These are phyloP conservation scores for Saccharomycopsis selenospora DNA, from an alignment of 805 yeast species.

Conservation along the genomic window DNA sequence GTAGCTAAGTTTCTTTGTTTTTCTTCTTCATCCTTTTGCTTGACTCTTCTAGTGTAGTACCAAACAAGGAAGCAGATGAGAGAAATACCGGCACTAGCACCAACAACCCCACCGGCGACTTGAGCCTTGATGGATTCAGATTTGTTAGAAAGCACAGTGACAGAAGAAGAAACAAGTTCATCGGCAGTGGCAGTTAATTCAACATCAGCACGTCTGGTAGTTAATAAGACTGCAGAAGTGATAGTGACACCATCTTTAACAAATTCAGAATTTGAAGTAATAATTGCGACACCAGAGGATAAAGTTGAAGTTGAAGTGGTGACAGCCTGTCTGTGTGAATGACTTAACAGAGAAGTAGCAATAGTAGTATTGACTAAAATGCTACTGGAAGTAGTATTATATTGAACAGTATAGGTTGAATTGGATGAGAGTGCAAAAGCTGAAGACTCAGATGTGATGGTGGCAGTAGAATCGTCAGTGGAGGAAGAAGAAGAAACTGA, in stretches of 20 bases:
- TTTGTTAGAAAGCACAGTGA: conserved; percentile 13
- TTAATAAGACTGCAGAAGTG: conserved; percentile 15
- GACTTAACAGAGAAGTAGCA: conserved; percentile 3
- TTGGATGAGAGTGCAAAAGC: conserved; percentile 22
- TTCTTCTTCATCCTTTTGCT: conserved; percentile 21
- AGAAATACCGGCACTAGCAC: conserved; percentile 20
- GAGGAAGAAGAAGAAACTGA: not conserved
- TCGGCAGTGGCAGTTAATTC: conserved; percentile 16
- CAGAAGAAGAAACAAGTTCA: conserved; percentile 18
- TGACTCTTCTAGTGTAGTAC: conserved; percentile 20
- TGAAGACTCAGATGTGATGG: conserved; percentile 26
- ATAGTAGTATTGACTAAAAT: conserved; percentile 15
- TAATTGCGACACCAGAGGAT: conserved; percentile 9
- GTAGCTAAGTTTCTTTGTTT: conserved; percentile 21
- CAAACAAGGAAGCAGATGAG: conserved; percentile 18
- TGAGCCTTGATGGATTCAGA: conserved; percentile 8
- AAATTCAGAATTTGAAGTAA: conserved; percentile 18
- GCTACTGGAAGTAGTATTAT: conserved; percentile 24
- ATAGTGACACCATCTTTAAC: conserved; percentile 17
- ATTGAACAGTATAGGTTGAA: conserved; percentile 20
- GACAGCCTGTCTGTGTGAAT: conserved; percentile 11
- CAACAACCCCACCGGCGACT: conserved; percentile 22
- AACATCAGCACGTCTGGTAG: conserved; percentile 14
- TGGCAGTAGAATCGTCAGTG: conserved; percentile 22
- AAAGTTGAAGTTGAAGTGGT: conserved; percentile 4